Evolutionary conservation across 2,329 filamentous ascomycete species (phyloP).

Genomic region (Mariannaea elegans): DNA sequence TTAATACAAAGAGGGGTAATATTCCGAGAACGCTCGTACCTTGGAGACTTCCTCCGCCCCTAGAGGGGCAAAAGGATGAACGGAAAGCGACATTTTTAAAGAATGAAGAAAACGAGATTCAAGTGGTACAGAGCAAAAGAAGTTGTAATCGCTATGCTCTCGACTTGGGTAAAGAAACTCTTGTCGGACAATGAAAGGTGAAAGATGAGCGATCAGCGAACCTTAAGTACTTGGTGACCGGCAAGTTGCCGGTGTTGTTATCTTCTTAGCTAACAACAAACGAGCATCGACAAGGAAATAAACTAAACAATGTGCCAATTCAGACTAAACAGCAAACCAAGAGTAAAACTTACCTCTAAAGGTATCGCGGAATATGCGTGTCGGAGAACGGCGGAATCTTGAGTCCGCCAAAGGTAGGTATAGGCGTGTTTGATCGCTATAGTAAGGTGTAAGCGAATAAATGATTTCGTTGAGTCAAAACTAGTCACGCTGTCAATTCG

Average conservation of each 20-base stretch:
- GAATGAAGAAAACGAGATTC: not conserved
- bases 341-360: slow-evolving; percentile 10
- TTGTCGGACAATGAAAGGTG: not conserved
- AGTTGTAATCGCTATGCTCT: too few species aligned
- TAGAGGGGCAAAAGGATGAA: slow-evolving; percentile 8
- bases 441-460: slow-evolving; percentile 5
- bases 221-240: not conserved
- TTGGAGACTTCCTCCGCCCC: slow-evolving; percentile 5
- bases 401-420: not conserved
- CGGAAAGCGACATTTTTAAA: not conserved
- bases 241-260: not conserved
- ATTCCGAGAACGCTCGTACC: not conserved
- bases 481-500: not conserved
- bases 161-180: not conserved
- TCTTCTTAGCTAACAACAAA: not conserved
- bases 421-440: slow-evolving; percentile 5
- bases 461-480: not conserved
- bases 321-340: not conserved
- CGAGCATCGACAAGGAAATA: not conserved
- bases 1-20: not conserved
- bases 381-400: not conserved
- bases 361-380: slow-evolving; percentile 5
- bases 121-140: not conserved
- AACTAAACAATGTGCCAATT: not conserved
- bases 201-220: not conserved